Conservation (phyloP, 192 early-diverging fungal genomes). For the Coemansia sp. region DNA sequence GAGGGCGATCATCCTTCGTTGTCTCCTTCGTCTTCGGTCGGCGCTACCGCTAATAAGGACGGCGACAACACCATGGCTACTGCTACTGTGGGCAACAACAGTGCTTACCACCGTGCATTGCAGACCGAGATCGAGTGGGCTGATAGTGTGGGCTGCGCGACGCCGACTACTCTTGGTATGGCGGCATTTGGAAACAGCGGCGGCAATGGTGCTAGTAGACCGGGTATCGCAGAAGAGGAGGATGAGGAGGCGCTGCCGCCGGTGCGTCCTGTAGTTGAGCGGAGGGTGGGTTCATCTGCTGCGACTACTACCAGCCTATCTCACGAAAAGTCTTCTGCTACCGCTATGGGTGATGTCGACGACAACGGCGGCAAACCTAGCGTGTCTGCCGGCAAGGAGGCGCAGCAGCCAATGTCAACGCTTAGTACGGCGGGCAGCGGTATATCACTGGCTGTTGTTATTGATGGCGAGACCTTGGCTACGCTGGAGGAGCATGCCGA, state of each 20-base stretch:
- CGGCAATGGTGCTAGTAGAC: too few relatives aligned
- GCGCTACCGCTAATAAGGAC: too few relatives aligned
- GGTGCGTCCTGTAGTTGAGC: background rate
- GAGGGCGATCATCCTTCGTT: background rate
- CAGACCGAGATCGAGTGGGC: slow-evolving; percentile 1
- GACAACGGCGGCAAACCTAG: background rate
- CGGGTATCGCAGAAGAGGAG: background rate
- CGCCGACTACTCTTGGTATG: background rate
- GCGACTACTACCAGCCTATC: slow-evolving; percentile 42
- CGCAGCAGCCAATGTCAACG: background rate
- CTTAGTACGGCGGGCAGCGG: background rate
- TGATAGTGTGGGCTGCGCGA: slow-evolving; percentile 4
- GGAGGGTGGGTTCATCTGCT: too few relatives aligned
- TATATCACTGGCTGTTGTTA: slow-evolving; percentile 71
- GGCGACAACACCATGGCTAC: background rate
- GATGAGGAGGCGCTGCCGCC: too few relatives aligned
- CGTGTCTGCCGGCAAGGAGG: background rate
- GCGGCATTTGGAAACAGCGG: too few relatives aligned
- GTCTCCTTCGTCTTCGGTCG: background rate
- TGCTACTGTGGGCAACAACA: background rate
- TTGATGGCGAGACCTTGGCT: slow-evolving; percentile 88
- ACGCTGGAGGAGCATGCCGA: slow-evolving; percentile 51
- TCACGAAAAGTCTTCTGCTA: slow-evolving; percentile 4
- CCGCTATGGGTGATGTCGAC: background rate
- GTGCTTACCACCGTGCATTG: background rate